Evolutionary conservation across 2,329 filamentous ascomycete species (phyloP).

Genomic region (Alternaria infectoria): DNA sequence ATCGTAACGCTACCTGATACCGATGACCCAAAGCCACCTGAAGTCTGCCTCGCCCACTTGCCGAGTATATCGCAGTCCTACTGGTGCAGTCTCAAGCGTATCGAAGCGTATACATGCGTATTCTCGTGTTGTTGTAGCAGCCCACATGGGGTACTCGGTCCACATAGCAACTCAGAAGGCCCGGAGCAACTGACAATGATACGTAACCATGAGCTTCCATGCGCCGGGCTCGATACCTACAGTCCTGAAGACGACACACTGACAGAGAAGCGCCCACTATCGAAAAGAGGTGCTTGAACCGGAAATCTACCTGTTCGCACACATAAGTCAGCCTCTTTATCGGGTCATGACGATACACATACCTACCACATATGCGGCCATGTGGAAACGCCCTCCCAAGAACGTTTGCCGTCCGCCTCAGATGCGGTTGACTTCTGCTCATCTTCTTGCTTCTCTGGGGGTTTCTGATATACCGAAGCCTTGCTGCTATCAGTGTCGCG

Average conservation of each 20-base stretch:
- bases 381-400: constrained; percentile 12
- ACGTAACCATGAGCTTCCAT: not conserved
- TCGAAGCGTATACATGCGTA: not conserved
- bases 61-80: not conserved
- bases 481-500: not conserved
- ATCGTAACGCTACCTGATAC: not conserved
- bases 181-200: not conserved
- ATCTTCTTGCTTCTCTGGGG: not conserved
- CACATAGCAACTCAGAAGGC: not conserved
- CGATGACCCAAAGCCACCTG: not conserved
- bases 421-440: not conserved
- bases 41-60: not conserved
- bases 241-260: too few species aligned
- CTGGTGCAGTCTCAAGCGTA: not conserved
- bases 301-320: not conserved
- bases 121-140: not conserved
- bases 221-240: not conserved
- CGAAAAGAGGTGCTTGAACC: not conserved
- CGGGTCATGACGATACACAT: not conserved
- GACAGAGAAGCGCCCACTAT: not conserved
- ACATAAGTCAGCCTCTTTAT: not conserved
- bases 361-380: constrained; percentile 30
- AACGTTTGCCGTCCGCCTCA: not conserved
- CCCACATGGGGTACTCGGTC: not conserved
- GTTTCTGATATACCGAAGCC: not conserved